phyloP scores from a whole-genome alignment of 2,329 filamentous ascomycete genomes.

The Metarhizium brunneum region DNA sequence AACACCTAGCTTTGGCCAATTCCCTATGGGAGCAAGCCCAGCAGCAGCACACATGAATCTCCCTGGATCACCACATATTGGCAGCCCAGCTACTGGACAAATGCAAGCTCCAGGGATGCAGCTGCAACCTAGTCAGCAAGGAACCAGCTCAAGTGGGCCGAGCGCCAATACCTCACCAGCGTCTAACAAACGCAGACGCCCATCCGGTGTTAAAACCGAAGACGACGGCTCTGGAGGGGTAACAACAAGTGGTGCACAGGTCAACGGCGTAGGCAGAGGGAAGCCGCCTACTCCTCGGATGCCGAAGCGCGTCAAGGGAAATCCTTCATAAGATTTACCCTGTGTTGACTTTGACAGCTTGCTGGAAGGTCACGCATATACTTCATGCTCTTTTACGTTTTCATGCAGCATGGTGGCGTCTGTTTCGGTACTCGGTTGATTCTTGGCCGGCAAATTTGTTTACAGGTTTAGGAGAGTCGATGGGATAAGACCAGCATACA shows the following conservation, averaged over 20 bases:
- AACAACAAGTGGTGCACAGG: slow-evolving; percentile 36
- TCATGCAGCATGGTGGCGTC: slow-evolving; percentile 29
- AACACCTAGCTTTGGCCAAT: slow-evolving; percentile 47
- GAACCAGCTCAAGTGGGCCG: slow-evolving; percentile 55
- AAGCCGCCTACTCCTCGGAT: slow-evolving; percentile 50
- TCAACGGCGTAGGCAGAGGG: slow-evolving; percentile 41
- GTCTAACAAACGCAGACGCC: slow-evolving; percentile 48
- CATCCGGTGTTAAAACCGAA: slow-evolving; percentile 48
- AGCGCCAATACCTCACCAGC: slow-evolving; percentile 59
- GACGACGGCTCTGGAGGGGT: slow-evolving; percentile 42
- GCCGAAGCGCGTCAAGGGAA: slow-evolving; percentile 44
- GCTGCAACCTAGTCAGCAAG: slow-evolving; percentile 58
- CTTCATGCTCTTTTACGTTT: slow-evolving; percentile 18
- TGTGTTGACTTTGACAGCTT: neutral
- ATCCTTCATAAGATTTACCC: slow-evolving; percentile 21
- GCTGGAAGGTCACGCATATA: slow-evolving; percentile 1
- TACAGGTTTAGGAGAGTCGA: slow-evolving; percentile 9
- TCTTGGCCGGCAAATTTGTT: neutral
- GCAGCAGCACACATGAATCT: slow-evolving; percentile 50
- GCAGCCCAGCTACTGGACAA: slow-evolving; percentile 51
- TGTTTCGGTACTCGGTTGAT: slow-evolving; percentile 15
- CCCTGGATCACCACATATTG: slow-evolving; percentile 51
- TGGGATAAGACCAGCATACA: slow-evolving; percentile 1
- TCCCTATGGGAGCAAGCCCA: slow-evolving; percentile 50
- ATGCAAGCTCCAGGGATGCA: slow-evolving; percentile 60